phyloP scores from a whole-genome alignment of 257 asterid species.

The Nicotiana tabacum region DNA sequence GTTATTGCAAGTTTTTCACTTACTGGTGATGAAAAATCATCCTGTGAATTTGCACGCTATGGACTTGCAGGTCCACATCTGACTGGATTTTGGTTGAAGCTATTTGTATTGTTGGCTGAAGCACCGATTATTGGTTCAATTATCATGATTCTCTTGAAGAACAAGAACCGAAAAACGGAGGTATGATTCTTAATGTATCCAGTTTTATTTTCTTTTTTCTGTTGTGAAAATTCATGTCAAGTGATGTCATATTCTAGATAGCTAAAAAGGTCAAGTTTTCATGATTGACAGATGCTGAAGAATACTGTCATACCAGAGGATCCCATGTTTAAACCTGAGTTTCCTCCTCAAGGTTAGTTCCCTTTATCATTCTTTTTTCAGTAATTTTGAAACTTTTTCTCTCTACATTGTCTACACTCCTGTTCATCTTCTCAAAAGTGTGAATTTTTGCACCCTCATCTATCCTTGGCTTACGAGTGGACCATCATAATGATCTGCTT shows the following conservation, averaged over 20 bases:
- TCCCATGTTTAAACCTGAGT: slow-evolving; percentile 92
- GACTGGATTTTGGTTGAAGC: slow-evolving; percentile 65
- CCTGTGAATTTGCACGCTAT: neutral
- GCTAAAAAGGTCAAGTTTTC: neutral
- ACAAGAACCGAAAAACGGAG: slow-evolving; percentile 57
- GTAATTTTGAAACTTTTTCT: neutral
- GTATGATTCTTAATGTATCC: slow-evolving; percentile 21
- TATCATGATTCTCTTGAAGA: slow-evolving; percentile 46
- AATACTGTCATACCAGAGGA: slow-evolving; percentile 83
- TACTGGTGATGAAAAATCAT: neutral
- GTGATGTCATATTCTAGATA: neutral
- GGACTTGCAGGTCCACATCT: slow-evolving; percentile 77
- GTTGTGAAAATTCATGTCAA: neutral
- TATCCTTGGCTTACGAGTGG: neutral
- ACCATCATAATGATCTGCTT: neutral
- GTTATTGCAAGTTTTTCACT: neutral
- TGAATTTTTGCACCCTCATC: neutral
- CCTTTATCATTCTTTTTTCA: neutral
- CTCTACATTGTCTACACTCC: neutral
- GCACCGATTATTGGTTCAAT: slow-evolving; percentile 58
- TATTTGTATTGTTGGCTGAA: slow-evolving; percentile 62
- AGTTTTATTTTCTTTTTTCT: neutral
- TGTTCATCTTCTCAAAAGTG: neutral
- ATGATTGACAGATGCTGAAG: slow-evolving; percentile 54
- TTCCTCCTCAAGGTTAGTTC: slow-evolving; percentile 78